These are phyloP conservation scores for Nemania sp. DNA, from an alignment of 2,329 filamentous ascomycete genomes.

Conservation along the genomic window DNA sequence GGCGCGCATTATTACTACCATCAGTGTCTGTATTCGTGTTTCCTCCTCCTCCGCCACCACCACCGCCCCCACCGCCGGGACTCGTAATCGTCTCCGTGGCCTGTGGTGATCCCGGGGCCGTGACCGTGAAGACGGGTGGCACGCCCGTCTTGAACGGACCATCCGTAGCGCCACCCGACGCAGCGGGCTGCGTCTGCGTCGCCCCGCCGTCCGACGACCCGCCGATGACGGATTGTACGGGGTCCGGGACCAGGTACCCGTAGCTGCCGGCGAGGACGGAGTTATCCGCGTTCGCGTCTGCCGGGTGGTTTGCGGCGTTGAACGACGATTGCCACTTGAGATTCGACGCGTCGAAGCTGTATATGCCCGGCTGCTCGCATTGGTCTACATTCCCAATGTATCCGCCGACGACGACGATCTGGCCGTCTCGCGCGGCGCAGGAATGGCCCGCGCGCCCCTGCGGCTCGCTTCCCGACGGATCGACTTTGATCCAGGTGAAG, in stretches of 20 bases:
- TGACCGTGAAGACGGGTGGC: constrained; percentile 70
- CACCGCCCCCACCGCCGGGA: constrained; percentile 26
- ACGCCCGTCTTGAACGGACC: constrained; percentile 73
- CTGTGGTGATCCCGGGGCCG: constrained; percentile 47
- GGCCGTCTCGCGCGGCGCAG: constrained; percentile 69
- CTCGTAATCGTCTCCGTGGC: constrained; percentile 63
- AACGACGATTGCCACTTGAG: constrained; percentile 67
- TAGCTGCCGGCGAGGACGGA: constrained; percentile 60
- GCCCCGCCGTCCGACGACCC: constrained; percentile 64
- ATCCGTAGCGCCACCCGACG: constrained; percentile 61
- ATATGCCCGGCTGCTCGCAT: constrained; percentile 71
- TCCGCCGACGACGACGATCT: constrained; percentile 72
- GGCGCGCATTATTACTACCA: background rate
- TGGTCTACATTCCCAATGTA: constrained; percentile 63
- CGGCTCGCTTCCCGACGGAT: constrained; percentile 54
- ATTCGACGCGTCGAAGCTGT: constrained; percentile 71
- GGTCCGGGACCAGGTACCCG: constrained; percentile 67
- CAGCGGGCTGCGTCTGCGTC: constrained; percentile 66
- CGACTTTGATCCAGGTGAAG: constrained; percentile 73
- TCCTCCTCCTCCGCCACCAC: background rate
- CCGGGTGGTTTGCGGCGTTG: constrained; percentile 55
- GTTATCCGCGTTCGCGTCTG: constrained; percentile 53
- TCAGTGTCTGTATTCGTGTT: too few relatives aligned
- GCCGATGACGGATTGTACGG: constrained; percentile 65
- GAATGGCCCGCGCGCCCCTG: constrained; percentile 68